Evolutionary conservation across 2,329 filamentous ascomycete species (phyloP).

Genomic region (Claviceps sp.): DNA sequence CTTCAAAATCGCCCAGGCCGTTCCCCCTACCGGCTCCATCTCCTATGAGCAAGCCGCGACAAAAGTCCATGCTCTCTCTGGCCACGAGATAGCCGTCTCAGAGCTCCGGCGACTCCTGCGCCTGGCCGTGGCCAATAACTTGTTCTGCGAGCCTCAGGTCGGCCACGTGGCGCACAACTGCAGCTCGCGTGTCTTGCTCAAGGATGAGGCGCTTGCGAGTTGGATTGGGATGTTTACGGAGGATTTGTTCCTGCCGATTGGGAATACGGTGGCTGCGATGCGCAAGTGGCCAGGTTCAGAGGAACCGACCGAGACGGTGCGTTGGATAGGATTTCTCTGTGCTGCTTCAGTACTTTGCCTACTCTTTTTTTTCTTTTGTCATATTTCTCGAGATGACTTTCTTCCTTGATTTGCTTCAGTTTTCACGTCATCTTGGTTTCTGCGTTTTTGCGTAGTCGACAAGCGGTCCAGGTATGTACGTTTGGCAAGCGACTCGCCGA

Average conservation of each 20-base stretch:
- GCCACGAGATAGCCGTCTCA: conserved; percentile 20
- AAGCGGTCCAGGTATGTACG: background rate
- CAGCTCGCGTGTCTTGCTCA: conserved; percentile 17
- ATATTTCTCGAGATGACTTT: background rate
- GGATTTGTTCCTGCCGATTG: conserved; percentile 18
- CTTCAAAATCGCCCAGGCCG: conserved; percentile 18
- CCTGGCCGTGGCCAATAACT: conserved; percentile 23
- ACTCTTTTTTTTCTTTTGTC: background rate
- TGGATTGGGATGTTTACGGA: conserved; percentile 19
- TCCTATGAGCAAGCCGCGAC: conserved; percentile 14
- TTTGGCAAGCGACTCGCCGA: too few relatives aligned
- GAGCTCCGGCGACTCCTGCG: conserved; percentile 24
- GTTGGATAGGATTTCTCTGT: background rate
- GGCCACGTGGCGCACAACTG: conserved; percentile 27
- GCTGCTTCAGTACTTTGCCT: background rate
- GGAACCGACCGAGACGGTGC: conserved; percentile 20
- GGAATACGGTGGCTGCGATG: conserved; percentile 20
- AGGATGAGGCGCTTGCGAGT: conserved; percentile 14
- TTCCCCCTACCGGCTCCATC: conserved; percentile 15
- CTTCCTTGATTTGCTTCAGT: background rate
- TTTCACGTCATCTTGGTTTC: background rate
- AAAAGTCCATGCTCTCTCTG: conserved; percentile 18
- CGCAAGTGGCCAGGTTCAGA: conserved; percentile 22
- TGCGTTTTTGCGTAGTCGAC: background rate
- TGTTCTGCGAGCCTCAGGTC: conserved; percentile 25